phyloP scores from a whole-genome alignment of 345 rosid species.

The Stellera chamaejasme region DNA sequence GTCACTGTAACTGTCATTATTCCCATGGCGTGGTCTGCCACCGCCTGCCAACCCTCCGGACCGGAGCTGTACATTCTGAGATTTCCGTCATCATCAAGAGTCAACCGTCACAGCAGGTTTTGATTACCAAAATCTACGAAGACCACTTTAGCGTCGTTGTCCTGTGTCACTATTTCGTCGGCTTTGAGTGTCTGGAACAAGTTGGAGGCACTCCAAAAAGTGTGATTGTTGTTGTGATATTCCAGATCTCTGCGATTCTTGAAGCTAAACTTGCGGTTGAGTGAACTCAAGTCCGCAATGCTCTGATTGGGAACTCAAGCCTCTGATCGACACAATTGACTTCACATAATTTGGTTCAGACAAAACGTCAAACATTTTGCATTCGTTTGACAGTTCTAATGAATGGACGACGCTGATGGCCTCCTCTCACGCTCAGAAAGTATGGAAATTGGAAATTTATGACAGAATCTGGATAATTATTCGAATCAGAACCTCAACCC shows the following conservation, averaged over 20 bases:
- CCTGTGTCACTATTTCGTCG: no score
- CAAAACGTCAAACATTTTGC: background rate
- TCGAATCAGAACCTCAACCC: no score
- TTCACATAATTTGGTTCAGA: constrained; percentile 16
- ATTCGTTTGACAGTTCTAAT: constrained; percentile 7
- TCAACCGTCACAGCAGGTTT: constrained; percentile 7
- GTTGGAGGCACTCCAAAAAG: no score
- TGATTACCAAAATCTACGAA: no score
- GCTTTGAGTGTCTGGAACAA: no score
- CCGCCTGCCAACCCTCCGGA: constrained; percentile 24
- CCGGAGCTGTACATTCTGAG: constrained; percentile 24
- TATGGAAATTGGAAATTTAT: constrained; percentile 15
- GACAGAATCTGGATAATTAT: background rate
- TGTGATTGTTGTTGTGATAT: no score
- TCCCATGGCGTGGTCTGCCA: constrained; percentile 25
- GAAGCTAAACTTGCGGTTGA: no score
- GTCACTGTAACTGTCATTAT: background rate
- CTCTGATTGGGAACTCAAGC: no score
- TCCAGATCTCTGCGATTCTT: no score
- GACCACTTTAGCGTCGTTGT: no score
- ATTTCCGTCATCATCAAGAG: constrained; percentile 10
- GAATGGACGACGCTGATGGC: constrained; percentile 21
- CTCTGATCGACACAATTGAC: no score
- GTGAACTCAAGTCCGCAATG: no score
- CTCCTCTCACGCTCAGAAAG: constrained; percentile 25